Base-by-base conservation (phyloP, 2,329 filamentous ascomycete species). In the Apiospora hydei region DNA sequence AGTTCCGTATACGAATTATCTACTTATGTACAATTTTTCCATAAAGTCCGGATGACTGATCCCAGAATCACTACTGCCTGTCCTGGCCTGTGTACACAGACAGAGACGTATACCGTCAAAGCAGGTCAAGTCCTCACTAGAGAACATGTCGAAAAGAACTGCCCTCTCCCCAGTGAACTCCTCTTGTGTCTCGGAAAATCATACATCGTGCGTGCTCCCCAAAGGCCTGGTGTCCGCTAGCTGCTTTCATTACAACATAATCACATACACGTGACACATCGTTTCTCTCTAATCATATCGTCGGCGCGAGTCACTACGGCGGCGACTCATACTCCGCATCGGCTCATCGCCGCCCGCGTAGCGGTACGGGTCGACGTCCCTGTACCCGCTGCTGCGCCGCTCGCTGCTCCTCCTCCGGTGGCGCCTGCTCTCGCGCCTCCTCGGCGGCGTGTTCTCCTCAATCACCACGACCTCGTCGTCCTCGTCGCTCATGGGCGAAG, bases 391-490 rank as follows among this genome's bases (percentile, higher is more conserved):
- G 57, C 78, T 78, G 64, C 77, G 74, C 66, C 78, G 74, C 66
- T 79, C 76, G 64, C 74, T 75, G 70, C 75, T 74, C 51, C 75
- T 72, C 43, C 76, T 74, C 64, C 74, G 73, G 49, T 76, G 76
- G 51, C 74, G 69, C 67, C 73, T 75, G 70, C 75, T 74, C 34
- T 76, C 74, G 53, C 74, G 73, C 72, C 77, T 74, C 47, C 77
- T 75, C 41, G 81, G 78, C 69, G 80, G 78, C 38, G 75, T 77
- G 61, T 79, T 76, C 69, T 83, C 82, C 75, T 83, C 82, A 47
- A 82, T 75, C 13, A 83, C 81, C 2, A 83, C 74, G 21, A 83
- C 79, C 79, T 86, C 84, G 64, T 80, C 78, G 14, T 81, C 80
- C 44, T 78, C 74, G 72, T 76, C 74, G 69, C 78, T 73, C 44